Base-by-base conservation (phyloP, 2,329 filamentous ascomycete genomes). In the Microsporum ferrugineum region DNA sequence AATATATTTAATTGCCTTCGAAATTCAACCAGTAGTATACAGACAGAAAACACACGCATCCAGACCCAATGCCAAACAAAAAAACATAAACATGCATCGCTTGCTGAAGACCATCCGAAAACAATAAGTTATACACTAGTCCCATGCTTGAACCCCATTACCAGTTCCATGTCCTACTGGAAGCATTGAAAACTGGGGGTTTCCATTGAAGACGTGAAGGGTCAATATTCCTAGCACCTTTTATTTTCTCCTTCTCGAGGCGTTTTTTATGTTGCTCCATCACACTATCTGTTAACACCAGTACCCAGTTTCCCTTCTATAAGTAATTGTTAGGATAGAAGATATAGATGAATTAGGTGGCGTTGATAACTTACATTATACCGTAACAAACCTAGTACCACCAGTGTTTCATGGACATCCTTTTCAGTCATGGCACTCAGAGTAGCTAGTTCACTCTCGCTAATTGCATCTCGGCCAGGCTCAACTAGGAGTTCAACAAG, bases 141-240 rank as follows among this genome's bases (percentile, higher is more conserved):
- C 14, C 55, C 53, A 47, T 59, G 17, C n/a, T 43, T 43, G 4
- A n/a, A 6, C 39, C 17, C 39, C 39, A 43, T 59, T 63, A 96
- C 92, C 92, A 97, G 63, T 91, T 95, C 94, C 94, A 97, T 10
- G 92, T 97, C 68, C 92, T 82, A 67, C 85, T 89, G 12, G 88
- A 89, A 0, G 92, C 91, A 31, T 88, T 91, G 71, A 97, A 97
- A 0, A 96, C 88, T 0, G 94, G 94, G 8, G 94, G 92, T 74
- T 95, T 97, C 94, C 94, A 99, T 69, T 91, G 87, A 61, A 99
- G 84, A 68, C 83, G 82, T 23, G 84, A 82, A 0, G 91, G 81
- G 63, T 95, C 88, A 65, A 99, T 91, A 51, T 82, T 76, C 56
- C 73, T 82, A 73, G 86, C 87, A 62, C 86, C 84, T 75, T 95